Percentiles rank a stretch among this genome's conserved stretches.
Evolutionary conservation across 2,329 filamentous ascomycete species (phyloP).

Genomic region (Fusarium sp.): DNA sequence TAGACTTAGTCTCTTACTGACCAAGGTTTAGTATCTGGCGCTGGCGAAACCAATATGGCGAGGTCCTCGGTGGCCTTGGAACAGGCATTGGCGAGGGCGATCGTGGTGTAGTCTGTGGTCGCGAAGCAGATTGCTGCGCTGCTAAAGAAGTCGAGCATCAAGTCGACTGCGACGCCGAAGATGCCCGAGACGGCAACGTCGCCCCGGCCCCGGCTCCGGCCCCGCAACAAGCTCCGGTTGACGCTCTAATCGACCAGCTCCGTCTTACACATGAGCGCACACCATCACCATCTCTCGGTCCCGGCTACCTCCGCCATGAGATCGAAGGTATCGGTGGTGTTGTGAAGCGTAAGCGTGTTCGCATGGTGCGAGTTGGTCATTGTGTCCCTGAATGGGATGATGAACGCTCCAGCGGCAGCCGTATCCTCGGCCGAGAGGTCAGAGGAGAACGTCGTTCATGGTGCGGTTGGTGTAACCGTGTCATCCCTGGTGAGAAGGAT

Average conservation of each 20-base stretch:
- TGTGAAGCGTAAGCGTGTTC: slow-evolving; percentile 89
- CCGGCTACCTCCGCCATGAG: slow-evolving; percentile 87
- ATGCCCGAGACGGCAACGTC: slow-evolving; percentile 64
- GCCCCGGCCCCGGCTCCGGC: slow-evolving; percentile 27
- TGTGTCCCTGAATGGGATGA: slow-evolving; percentile 89
- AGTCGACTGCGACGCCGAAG: slow-evolving; percentile 85
- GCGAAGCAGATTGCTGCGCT: slow-evolving; percentile 80
- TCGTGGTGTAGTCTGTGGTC: slow-evolving; percentile 88
- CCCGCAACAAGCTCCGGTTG: slow-evolving; percentile 40
- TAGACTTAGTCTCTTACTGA: slow-evolving; percentile 14
- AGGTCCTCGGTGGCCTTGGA: slow-evolving; percentile 82
- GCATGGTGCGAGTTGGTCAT: slow-evolving; percentile 82
- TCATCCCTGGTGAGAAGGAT: slow-evolving; percentile 72
- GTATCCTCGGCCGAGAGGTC: slow-evolving; percentile 78
- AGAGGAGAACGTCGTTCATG: slow-evolving; percentile 78
- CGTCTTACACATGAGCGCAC: slow-evolving; percentile 54
- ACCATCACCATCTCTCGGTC: slow-evolving; percentile 65
- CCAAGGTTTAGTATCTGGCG: slow-evolving; percentile 77
- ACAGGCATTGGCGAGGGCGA: slow-evolving; percentile 90
- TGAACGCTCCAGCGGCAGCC: slow-evolving; percentile 71
- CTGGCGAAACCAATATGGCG: slow-evolving; percentile 88
- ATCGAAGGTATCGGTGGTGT: slow-evolving; percentile 91
- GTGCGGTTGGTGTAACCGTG: slow-evolving; percentile 91
- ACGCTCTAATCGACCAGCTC: slow-evolving; percentile 49
- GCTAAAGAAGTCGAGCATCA: slow-evolving; percentile 84